Evolutionary conservation across 805 yeast genomes (phyloP).

Genomic region (Blastobotrys chiropterorum): DNA sequence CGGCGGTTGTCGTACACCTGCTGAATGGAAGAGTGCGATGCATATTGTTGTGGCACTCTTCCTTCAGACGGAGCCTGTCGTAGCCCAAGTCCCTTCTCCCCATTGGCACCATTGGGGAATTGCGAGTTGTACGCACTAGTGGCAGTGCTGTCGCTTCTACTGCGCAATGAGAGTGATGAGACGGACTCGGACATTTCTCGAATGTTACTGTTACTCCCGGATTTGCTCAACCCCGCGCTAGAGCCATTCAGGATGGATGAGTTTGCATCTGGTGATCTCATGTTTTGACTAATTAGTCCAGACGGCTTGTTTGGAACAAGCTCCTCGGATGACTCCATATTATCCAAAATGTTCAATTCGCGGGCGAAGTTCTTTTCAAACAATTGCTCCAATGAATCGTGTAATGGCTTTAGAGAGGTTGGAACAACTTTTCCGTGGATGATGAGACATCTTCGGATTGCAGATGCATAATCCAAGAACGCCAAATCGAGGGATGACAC

Average conservation of each 20-base stretch:
- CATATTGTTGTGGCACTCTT: not conserved
- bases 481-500: slow-evolving; percentile 37
- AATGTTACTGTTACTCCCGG: not conserved
- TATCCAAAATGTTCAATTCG: slow-evolving; percentile 42
- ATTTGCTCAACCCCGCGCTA: not conserved
- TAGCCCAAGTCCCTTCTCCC: not conserved
- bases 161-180: not conserved
- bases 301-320: not conserved
- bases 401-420: slow-evolving; percentile 50
- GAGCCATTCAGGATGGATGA: not conserved
- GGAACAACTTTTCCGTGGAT: slow-evolving; percentile 65
- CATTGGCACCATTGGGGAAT: not conserved
- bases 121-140: not conserved
- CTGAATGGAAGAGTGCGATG: not conserved
- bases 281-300: not conserved
- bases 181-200: not conserved
- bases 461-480: slow-evolving; percentile 62
- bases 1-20: not conserved
- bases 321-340: not conserved
- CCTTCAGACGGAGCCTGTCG: not conserved
- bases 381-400: slow-evolving; percentile 56
- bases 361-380: slow-evolving; percentile 60
- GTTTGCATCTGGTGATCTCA: not conserved
- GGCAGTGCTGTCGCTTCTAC: not conserved
- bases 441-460: slow-evolving; percentile 57